Evolutionary conservation across 2,329 filamentous ascomycete genomes (phyloP).

Genomic region (Neurospora crassa): DNA sequence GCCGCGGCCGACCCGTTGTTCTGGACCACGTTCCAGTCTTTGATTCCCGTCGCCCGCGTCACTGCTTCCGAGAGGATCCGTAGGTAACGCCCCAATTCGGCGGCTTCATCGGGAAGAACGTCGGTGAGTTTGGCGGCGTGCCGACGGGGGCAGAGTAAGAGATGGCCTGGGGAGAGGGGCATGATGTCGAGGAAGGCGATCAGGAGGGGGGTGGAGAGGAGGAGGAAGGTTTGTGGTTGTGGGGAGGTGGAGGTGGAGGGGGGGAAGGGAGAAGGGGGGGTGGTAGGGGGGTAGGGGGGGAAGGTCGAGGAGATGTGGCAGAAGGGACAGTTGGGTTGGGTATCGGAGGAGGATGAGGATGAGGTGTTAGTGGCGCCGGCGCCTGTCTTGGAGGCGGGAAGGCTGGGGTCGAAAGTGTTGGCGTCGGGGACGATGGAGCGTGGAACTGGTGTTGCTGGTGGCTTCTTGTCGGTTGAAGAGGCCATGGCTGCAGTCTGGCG

Average conservation of each 20-base stretch:
- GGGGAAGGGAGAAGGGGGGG: slow-evolving; percentile 31
- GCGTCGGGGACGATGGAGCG: slow-evolving; percentile 1
- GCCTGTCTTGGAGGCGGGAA: neutral
- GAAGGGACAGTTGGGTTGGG: slow-evolving; percentile 42
- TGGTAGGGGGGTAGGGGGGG: slow-evolving; percentile 33
- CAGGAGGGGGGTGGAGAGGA: slow-evolving; percentile 68
- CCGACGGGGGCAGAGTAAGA: slow-evolving; percentile 68
- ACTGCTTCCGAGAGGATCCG: slow-evolving; percentile 66
- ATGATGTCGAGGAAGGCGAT: slow-evolving; percentile 91
- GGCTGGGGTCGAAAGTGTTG: slow-evolving; percentile 11
- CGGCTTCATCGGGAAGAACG: slow-evolving; percentile 51
- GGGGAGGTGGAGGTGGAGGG: slow-evolving; percentile 27
- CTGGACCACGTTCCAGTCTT: slow-evolving; percentile 94
- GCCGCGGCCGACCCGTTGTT: slow-evolving; percentile 87
- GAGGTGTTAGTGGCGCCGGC: neutral
- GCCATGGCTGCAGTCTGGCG: neutral
- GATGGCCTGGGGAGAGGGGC: slow-evolving; percentile 73
- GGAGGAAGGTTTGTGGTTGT: slow-evolving; percentile 44
- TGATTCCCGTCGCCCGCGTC: slow-evolving; percentile 56
- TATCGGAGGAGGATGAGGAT: slow-evolving; percentile 8
- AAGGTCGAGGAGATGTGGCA: slow-evolving; percentile 48
- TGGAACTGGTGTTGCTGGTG: slow-evolving; percentile 2
- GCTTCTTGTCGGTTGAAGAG: slow-evolving; percentile 1
- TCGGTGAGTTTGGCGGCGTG: slow-evolving; percentile 75
- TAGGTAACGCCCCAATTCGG: slow-evolving; percentile 58